Base-by-base conservation (phyloP, 345 rosid species). In the Rhizophora apiculata region DNA sequence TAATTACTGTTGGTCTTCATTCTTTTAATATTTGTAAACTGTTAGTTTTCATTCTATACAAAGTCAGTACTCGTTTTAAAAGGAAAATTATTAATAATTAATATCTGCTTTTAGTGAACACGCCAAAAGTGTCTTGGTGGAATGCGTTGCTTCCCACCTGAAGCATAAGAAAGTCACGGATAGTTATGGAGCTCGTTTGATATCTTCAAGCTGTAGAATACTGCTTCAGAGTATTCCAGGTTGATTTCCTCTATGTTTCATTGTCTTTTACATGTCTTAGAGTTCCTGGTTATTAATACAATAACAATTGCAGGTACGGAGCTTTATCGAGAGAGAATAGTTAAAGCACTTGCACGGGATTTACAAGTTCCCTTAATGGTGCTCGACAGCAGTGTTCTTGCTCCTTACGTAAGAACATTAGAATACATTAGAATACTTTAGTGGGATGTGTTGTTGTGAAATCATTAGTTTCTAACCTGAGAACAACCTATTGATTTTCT, bases 401-500 rank as follows among this genome's bases (percentile, higher is more conserved):
- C 97, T 68, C 94, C 98, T 78, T 90, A 87, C 81, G 99, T 95
- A 87, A 92, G 98, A 86, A 90, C 92, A 76, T 79, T 84, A 53
- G 68, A 68, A 62, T 62, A 90, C 92, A 76, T 79, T 84, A 53
- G 68, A 68, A 62, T 62, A 63, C 57, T 65, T 27, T 48, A 62
- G 51, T 74, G 27, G 27, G 24, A 63, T 76, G 13, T 15, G 54
- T 20, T 57, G 30, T 51, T 46, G 64, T 43, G 15, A 55, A 32
- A 52, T 18, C 20, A 51, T 64, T 24, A 21, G 27, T 60, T 60
- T 60, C 11, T 48, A 10, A 10, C 13, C 3, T 68, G 7, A 5
- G 13, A 39, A 16, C 2, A 36, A 22, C 11, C 49, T 71, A 32
- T 60, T 70, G 27, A 66, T 57, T 78, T 72, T 70, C 32, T 67